Evolutionary conservation across 2,329 filamentous ascomycete genomes (phyloP).

Genomic region (Sporothrix curviconia): DNA sequence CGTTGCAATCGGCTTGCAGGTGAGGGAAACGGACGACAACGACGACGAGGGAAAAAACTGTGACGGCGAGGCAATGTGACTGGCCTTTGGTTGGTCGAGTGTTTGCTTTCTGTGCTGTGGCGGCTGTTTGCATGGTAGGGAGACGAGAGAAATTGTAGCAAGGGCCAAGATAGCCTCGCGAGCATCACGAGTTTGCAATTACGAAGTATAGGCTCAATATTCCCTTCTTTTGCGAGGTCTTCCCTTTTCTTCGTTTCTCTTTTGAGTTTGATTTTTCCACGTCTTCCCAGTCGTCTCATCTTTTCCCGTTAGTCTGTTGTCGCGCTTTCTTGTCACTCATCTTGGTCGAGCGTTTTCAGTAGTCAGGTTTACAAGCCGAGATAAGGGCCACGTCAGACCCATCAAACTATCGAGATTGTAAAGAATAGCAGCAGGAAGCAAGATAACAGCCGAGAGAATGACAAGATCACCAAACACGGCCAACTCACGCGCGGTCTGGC

Average conservation of each 20-base stretch:
- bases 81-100: not conserved
- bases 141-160: not conserved
- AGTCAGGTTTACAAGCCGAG: constrained; percentile 7
- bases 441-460: too few species aligned
- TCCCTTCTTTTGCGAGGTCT: not conserved
- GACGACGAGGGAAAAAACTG: too few species aligned
- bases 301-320: not conserved
- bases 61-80: too few species aligned
- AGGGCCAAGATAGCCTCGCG: not conserved
- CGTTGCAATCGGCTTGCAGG: not conserved
- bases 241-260: not conserved
- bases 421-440: too few species aligned
- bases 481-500: too few species aligned
- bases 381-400: not conserved
- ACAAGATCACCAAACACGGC: too few species aligned
- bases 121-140: not conserved
- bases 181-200: not conserved
- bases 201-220: too few species aligned
- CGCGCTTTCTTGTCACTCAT: not conserved
- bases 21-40: not conserved
- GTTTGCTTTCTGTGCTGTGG: not conserved
- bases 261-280: not conserved
- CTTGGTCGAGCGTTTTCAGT: not conserved
- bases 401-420: too few species aligned
- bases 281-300: not conserved